Percentiles rank a stretch among this genome's conserved stretches.
Conservation (phyloP, 2,329 filamentous ascomycete species). For the Penicillium sumatraense region DNA sequence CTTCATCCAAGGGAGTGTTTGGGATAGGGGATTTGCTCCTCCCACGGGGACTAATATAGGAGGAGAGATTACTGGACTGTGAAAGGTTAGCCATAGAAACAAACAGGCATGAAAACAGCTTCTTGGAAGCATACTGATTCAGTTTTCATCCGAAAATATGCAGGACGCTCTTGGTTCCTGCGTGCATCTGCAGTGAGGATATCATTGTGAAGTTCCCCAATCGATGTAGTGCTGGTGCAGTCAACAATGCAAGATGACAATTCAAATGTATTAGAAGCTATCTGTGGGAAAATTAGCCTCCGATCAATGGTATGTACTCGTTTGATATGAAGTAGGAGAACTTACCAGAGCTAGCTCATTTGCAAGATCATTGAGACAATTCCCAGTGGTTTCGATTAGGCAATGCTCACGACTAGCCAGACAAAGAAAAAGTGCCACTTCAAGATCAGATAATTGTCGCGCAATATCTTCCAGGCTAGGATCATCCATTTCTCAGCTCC, state of each 20-base stretch:
- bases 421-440: conserved; percentile 82
- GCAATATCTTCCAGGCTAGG: conserved; percentile 69
- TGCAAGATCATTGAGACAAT: conserved; percentile 68
- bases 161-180: conserved; percentile 16
- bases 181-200: conserved; percentile 59
- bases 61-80: conserved; percentile 29
- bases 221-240: conserved; percentile 72
- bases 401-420: conserved; percentile 84
- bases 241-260: conserved; percentile 72
- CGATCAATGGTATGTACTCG: too few species aligned
- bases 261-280: conserved; percentile 72
- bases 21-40: conserved; percentile 27
- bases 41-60: conserved; percentile 22
- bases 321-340: background rate
- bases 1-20: conserved; percentile 49
- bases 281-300: conserved; percentile 46
- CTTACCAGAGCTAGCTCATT: conserved; percentile 73
- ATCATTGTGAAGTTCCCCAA: conserved; percentile 78
- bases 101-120: background rate
- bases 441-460: conserved; percentile 81
- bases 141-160: conserved; percentile 20
- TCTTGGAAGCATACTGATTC: conserved; percentile 24
- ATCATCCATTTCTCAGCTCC: conserved; percentile 59
- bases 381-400: conserved; percentile 74
- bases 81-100: conserved; percentile 8